Conservation (phyloP, 805 yeast species). For the Debaryomyces castellii region DNA sequence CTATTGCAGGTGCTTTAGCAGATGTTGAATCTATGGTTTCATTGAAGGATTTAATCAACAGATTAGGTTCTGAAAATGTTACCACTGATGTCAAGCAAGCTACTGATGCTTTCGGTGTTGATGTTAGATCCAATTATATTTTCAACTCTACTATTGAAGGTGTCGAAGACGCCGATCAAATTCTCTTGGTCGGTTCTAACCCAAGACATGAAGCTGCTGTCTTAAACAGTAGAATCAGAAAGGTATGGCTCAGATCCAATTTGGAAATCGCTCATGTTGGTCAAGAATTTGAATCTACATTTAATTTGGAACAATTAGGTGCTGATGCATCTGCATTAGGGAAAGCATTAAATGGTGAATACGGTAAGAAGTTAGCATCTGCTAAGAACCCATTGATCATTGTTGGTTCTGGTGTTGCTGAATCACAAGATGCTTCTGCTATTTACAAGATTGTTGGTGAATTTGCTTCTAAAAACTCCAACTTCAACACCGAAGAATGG, state of each 20-base stretch:
- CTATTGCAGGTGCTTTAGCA: constrained; percentile 75
- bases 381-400: constrained; percentile 78
- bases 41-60: constrained; percentile 74
- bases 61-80: constrained; percentile 77
- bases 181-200: constrained; percentile 79
- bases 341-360: constrained; percentile 61
- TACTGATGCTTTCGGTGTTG: constrained; percentile 61
- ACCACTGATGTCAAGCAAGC: constrained; percentile 68
- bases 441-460: constrained; percentile 59
- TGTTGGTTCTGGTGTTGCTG: constrained; percentile 78
- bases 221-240: constrained; percentile 78
- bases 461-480: constrained; percentile 54
- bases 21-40: constrained; percentile 85
- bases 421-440: constrained; percentile 62
- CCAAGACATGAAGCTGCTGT: constrained; percentile 92
- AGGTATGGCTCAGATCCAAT: constrained; percentile 68
- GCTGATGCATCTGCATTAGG: constrained; percentile 54
- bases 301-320: constrained; percentile 64
- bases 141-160: constrained; percentile 81
- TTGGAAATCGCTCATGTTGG: constrained; percentile 75
- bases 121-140: constrained; percentile 73
- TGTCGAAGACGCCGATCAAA: constrained; percentile 79
- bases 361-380: constrained; percentile 62
- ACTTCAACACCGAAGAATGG: constrained; percentile 73
- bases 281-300: constrained; percentile 75